Percentiles rank a stretch among this genome's conserved stretches.
Conservation (phyloP, 768 basidiomycete species). For the Cytidiella melzeri region DNA sequence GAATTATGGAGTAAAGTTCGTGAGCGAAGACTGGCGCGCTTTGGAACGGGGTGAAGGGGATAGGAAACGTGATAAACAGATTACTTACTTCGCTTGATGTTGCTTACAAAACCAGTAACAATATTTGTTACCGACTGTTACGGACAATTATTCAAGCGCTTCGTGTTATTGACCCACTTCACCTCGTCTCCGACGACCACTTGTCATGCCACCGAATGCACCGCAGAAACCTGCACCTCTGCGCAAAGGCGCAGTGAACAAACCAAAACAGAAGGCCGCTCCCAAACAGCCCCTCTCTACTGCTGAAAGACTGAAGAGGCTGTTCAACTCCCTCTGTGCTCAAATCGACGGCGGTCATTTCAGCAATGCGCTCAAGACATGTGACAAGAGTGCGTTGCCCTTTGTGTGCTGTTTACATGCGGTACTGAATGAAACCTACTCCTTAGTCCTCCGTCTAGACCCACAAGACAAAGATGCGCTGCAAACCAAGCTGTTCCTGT, state of each 20-base stretch:
- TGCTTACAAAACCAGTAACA: too few species aligned
- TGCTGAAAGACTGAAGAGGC: constrained; percentile 40
- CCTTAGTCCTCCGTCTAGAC: constrained; percentile 62
- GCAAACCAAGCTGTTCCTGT: constrained; percentile 81
- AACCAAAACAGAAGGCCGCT: constrained; percentile 18
- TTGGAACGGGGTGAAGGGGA: too few species aligned
- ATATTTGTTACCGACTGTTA: too few species aligned
- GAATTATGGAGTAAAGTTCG: too few species aligned
- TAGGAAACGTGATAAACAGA: too few species aligned
- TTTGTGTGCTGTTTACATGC: constrained; percentile 17
- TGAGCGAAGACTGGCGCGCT: too few species aligned
- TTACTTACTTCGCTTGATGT: too few species aligned
- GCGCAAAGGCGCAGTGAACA: constrained; percentile 1
- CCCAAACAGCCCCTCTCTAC: constrained; percentile 27
- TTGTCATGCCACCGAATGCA: constrained; percentile 11
- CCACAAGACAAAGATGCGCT: constrained; percentile 66
- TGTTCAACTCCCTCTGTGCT: constrained; percentile 75
- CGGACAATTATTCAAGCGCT: too few species aligned
- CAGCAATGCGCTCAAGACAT: constrained; percentile 81
- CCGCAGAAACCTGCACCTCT: not conserved
- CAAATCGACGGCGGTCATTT: constrained; percentile 91
- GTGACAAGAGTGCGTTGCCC: constrained; percentile 74
- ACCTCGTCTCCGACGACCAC: not conserved
- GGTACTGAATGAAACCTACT: constrained; percentile 1
- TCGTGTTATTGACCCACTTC: too few species aligned